These are phyloP conservation scores for Hypoxylon subgilvum DNA, from an alignment of 495 filamentous ascomycete species.

Conservation along the genomic window DNA sequence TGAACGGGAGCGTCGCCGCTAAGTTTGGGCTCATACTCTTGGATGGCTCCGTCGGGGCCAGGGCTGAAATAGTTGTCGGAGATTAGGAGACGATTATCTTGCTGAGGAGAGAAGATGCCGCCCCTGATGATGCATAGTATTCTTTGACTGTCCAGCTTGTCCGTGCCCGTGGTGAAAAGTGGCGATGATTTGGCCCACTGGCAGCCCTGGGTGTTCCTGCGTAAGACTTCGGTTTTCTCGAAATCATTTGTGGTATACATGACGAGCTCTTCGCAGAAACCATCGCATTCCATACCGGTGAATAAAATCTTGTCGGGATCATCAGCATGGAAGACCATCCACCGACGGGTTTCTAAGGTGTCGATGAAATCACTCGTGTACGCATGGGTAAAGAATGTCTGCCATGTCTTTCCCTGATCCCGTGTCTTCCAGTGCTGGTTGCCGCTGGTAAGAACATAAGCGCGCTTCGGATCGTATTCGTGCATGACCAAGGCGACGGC, in stretches of 20 bases:
- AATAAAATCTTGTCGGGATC: constrained; percentile 85
- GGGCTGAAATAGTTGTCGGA: constrained; percentile 78
- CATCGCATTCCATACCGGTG: constrained; percentile 71
- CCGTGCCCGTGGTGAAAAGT: constrained; percentile 69
- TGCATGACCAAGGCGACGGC: constrained; percentile 69
- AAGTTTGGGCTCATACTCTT: constrained; percentile 74
- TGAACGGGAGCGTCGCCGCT: constrained; percentile 71
- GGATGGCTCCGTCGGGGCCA: constrained; percentile 50
- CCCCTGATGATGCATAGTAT: constrained; percentile 81
- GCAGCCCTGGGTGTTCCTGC: constrained; percentile 71
- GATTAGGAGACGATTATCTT: constrained; percentile 74
- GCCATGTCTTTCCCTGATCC: constrained; percentile 82
- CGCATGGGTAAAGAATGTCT: constrained; percentile 65
- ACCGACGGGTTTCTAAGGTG: constrained; percentile 43
- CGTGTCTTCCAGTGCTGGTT: constrained; percentile 77
- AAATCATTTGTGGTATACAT: constrained; percentile 90
- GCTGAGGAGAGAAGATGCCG: constrained; percentile 62
- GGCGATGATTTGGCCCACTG: constrained; percentile 80
- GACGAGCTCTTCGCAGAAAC: constrained; percentile 61
- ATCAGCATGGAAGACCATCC: constrained; percentile 76
- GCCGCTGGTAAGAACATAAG: constrained; percentile 74
- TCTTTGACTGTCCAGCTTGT: constrained; percentile 64
- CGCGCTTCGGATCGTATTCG: constrained; percentile 75
- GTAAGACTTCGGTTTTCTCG: constrained; percentile 63
- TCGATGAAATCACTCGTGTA: constrained; percentile 50